Base-by-base conservation (phyloP, 768 basidiomycete genomes). In the Lactifluus rugatus region DNA sequence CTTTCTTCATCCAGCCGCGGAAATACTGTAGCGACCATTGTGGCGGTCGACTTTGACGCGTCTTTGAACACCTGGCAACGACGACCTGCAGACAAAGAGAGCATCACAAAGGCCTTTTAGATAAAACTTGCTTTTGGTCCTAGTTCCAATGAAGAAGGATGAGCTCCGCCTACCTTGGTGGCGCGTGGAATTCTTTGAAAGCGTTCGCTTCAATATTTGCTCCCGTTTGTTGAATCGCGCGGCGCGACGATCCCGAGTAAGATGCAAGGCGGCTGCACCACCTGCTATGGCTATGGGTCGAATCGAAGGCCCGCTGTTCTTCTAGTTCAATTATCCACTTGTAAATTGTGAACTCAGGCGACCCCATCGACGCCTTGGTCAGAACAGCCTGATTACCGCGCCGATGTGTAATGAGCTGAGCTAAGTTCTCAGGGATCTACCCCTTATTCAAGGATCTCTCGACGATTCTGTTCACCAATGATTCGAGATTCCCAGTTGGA, bases 211-310 rank as follows among this genome's bases (percentile, higher is more conserved):
- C 21, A 17, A 13, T 48, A 45, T 59, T 59, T 60, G 42, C 58
- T 37, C 26, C 53, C 58, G 31, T 37, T 59, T 59, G 55, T 60
- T 39, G 58, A 46, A 46, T 44, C 42, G 53, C 53, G 58, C 54
- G 58, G 42, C 48, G 37, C 36, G 42, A 49, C 34, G 42, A 51
- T 50, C 58, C 31, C 25, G 25, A 14, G 19, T 41, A 45, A 36
- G 44, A 37, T 17, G 23, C 19, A 51, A 23, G 2, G 6, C 37
- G 17, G 17, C 25, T 13, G 51, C n/a, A 9, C 25, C 17, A 26
- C 36, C 3, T 46, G 37, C 37, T 16, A 17, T 36, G 34, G 11
- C 31, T 31, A 31, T 31, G 31, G 31, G 31, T 3, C 6, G 10
- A 36, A 36, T 36, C 11, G 3, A 36, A 36, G 9, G 34, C 34